phyloP scores from a whole-genome alignment of 2,329 filamentous ascomycete species.

The Nigrospora sphaerica region DNA sequence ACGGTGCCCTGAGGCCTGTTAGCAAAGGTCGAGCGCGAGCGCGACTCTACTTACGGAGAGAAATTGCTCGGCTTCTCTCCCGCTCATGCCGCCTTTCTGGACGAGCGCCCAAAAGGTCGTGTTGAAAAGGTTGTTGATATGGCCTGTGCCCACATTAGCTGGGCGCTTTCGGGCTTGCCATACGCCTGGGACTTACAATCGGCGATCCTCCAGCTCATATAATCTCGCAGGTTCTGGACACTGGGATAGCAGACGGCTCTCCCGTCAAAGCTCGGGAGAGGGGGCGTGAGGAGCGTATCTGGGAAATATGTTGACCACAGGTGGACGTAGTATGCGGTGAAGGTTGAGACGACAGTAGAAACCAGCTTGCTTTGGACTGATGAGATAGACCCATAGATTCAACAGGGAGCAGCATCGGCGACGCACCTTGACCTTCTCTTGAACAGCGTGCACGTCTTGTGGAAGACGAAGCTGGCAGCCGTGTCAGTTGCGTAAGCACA shows the following conservation, averaged over 20 bases:
- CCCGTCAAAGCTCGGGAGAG: constrained; percentile 87
- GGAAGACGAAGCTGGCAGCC: constrained; percentile 69
- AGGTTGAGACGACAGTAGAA: constrained; percentile 85
- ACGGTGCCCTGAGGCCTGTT: constrained; percentile 60
- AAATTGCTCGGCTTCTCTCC: constrained; percentile 71
- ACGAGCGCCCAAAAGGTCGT: constrained; percentile 93
- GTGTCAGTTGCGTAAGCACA: constrained; percentile 2
- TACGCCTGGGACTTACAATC: constrained; percentile 61
- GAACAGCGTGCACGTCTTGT: constrained; percentile 75
- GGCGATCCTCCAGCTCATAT: constrained; percentile 94
- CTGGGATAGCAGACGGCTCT: constrained; percentile 85
- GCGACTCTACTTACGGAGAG: constrained; percentile 53
- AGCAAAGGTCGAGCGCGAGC: constrained; percentile 1
- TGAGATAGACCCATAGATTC: not conserved
- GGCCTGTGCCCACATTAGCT: constrained; percentile 44
- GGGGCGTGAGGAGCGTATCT: constrained; percentile 59
- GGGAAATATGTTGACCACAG: constrained; percentile 74
- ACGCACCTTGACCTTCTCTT: constrained; percentile 72
- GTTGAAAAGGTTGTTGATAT: constrained; percentile 98
- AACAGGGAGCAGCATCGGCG: not conserved
- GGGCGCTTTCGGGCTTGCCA: not conserved
- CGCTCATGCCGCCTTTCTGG: constrained; percentile 65
- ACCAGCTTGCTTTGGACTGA: constrained; percentile 65
- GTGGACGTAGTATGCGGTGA: constrained; percentile 84
- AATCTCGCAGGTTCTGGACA: constrained; percentile 77